A percentile compares a stretch with the other conserved stretches of the same genome.
phyloP scores from a whole-genome alignment of 148 eudicot species.

The Vaccinium vitisidaea region DNA sequence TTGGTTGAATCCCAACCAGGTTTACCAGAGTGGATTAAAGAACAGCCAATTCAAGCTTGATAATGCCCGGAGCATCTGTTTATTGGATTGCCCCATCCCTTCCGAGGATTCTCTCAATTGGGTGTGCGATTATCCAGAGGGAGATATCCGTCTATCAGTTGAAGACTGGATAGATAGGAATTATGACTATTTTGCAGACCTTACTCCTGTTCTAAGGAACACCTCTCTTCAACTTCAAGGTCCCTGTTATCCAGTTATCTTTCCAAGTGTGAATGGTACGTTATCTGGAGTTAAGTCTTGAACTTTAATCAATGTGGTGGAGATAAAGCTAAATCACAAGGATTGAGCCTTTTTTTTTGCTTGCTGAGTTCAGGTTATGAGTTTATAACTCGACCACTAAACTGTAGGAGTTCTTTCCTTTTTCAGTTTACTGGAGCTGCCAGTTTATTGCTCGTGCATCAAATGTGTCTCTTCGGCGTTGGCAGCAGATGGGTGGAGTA shows the following conservation, averaged over 20 bases:
- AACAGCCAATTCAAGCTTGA: constrained; percentile 53
- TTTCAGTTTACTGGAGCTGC: constrained; percentile 90
- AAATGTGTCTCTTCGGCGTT: constrained; percentile 72
- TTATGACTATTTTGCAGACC: constrained; percentile 88
- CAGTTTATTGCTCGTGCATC: constrained; percentile 88
- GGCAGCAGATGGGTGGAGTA: constrained; percentile 92
- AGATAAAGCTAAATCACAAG: not conserved
- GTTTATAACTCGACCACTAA: constrained; percentile 3
- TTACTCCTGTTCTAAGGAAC: constrained; percentile 84
- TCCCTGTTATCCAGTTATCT: constrained; percentile 95
- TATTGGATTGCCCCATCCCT: constrained; percentile 93
- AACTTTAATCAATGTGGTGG: not conserved
- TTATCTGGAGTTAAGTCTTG: not conserved
- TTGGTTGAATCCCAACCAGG: constrained; percentile 95
- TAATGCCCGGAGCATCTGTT: constrained; percentile 86
- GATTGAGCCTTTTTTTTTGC: not conserved
- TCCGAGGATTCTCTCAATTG: constrained; percentile 82
- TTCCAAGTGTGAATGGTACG: constrained; percentile 92
- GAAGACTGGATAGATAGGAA: constrained; percentile 90
- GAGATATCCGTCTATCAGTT: constrained; percentile 64
- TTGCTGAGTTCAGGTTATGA: not conserved
- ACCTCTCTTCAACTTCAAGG: constrained; percentile 97
- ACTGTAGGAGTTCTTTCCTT: constrained; percentile 8
- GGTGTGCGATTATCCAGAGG: constrained; percentile 99
- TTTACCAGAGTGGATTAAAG: constrained; percentile 76